Evolutionary conservation across 192 early-diverging fungal species (phyloP), one percentile per base, ranked within the genome.

Genomic region (Backusella australiensis): DNA sequence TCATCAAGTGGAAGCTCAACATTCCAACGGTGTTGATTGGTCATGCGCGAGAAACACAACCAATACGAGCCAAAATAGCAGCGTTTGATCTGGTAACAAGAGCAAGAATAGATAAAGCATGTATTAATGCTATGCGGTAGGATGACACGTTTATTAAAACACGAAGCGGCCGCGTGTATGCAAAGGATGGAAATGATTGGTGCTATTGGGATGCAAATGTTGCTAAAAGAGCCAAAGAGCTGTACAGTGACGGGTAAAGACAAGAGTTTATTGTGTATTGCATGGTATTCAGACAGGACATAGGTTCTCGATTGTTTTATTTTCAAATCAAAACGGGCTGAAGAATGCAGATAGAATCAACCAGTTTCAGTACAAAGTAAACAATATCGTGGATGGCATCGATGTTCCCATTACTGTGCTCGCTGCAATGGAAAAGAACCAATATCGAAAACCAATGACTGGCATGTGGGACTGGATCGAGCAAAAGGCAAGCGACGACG

Each of bases 141-240:
- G 96, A 99, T 83, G 78, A 77, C 8, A 97, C 96, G 3, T 78
- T 97, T n/a, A 89, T 95, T 32, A 72, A 63, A 6, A 86, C 89
- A 19, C 91, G 90, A 44, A 90, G 94, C 29, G 86, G 78, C 26
- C 82, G 87, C 67, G 82, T 81, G 14, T 87, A 84, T 77, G 80
- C 94, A 14, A 93, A 93, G 75, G 80, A 90, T 67, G 83, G 85
- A 6, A 80, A 92, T 70, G 97, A 97, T 85, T 99, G 96, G 96
- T 80, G 80, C 34, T 96, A 92, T 80, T 88, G 88, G 81, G 73
- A 87, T 71, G 59, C 86, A 0, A 72, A 76, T 1, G 87, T 96
- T 9, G 93, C 92, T 0, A 76, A 82, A 19, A 78, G 87, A 56
- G 65, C 96, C 17, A 80, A 83, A 15, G 46, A 90, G 41, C 75